These are phyloP conservation scores for Pseudocohnilembus persalinus DNA, from an alignment of 169 alveolate species.

Conservation along the genomic window DNA sequence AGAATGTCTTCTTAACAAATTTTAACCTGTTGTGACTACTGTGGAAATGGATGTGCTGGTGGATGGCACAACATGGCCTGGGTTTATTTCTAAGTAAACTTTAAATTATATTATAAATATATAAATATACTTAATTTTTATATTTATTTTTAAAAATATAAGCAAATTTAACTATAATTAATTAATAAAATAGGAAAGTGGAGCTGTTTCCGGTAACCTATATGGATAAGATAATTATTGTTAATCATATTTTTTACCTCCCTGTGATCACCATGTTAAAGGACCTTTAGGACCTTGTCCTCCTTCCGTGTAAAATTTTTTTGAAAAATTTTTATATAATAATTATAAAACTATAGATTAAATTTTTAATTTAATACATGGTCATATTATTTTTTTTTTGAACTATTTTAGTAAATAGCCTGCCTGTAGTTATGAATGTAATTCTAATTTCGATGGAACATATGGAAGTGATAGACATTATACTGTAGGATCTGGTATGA, in stretches of 20 bases:
- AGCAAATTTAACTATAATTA: no score
- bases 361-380: no score
- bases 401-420: background rate
- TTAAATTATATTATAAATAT: no score
- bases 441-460: background rate
- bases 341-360: no score
- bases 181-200: no score
- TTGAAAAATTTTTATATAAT: no score
- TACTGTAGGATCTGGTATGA: background rate
- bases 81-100: constrained; percentile 43
- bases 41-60: constrained; percentile 75
- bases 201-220: constrained; percentile 64
- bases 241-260: background rate
- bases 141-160: no score
- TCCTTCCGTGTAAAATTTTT: no score
- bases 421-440: constrained; percentile 3
- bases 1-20: constrained; percentile 62
- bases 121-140: no score
- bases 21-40: constrained; percentile 2
- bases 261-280: no score
- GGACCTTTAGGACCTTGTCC: background rate
- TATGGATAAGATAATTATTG: constrained; percentile 19
- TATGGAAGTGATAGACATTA: background rate
- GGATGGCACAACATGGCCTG: constrained; percentile 60
- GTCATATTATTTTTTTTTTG: no score